Evolutionary conservation across 371 early-diverging fungal species (phyloP), one percentile per base, ranked within the genome.

Genomic region (Actinomucor elegans): DNA sequence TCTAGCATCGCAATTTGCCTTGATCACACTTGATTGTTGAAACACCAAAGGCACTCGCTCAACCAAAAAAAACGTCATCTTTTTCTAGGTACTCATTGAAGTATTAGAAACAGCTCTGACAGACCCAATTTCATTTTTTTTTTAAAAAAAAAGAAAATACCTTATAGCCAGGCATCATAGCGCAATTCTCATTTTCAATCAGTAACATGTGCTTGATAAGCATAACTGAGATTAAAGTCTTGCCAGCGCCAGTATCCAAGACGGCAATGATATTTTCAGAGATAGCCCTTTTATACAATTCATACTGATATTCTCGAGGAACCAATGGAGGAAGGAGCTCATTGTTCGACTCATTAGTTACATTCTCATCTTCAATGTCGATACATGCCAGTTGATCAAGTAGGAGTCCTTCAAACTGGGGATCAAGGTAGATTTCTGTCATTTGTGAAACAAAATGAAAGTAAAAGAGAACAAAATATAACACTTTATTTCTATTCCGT

Each of bases 211-310:
- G 75, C 65, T 88, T 84, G 45, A 94, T 87, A 23, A 95, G 73
- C 84, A 94, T 76, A 12, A 84, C 84, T 1, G 94, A 85, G 20
- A 93, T 89, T 9, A 94, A 64, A 6, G 96, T 95, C 61, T 96
- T 94, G 15, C 96, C 96, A 17, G 87, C 84, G 5, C 96, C 96
- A 0, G 96, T 94, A 52, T 92, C 90, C 48, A 96, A 73, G 4
- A 94, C 89, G 0, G 92, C 90, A 49, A 96, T 85, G 17, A 89
- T 75, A 64, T 94, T 96, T 6, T 70, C 66, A 2, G 66, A 43
- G 20, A 67, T 55, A 1, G 96, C 92, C 34, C 71, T 73, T 45
- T 77, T 68, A 41, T 80, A 86, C 10, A 94, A 67, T 34, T 90
- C 86, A 24, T 84, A 49, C 68, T 95, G 96, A 56, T 94, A 94